phyloP scores from a whole-genome alignment of 805 yeast species.

The Cyberlindnera subsufficiens region DNA sequence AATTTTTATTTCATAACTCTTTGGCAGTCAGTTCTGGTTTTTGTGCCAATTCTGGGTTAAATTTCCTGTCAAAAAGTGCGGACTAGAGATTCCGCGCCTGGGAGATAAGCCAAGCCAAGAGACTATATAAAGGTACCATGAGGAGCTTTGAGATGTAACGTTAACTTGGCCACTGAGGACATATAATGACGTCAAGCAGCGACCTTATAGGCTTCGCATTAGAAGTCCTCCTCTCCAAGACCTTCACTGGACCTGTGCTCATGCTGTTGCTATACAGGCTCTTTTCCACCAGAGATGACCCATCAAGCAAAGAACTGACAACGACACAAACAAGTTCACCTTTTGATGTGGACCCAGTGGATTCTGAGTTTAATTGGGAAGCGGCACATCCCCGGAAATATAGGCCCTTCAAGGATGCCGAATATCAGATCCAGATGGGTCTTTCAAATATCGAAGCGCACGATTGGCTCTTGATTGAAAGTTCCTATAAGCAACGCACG shows the following conservation, averaged over 20 bases:
- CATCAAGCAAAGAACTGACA: neutral
- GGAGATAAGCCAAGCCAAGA: no score
- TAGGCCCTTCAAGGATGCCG: slow-evolving; percentile 49
- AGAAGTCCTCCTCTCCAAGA: neutral
- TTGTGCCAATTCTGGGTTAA: no score
- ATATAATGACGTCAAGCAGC: no score
- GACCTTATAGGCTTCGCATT: no score
- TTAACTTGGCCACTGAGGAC: no score
- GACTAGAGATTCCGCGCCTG: no score
- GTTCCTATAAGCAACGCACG: slow-evolving; percentile 42
- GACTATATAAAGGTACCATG: no score
- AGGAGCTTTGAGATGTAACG: no score
- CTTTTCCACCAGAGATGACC: neutral
- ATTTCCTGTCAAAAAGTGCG: no score
- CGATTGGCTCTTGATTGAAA: slow-evolving; percentile 56
- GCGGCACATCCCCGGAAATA: neutral
- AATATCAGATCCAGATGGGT: slow-evolving; percentile 56
- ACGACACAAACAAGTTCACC: neutral
- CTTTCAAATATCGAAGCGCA: slow-evolving; percentile 37
- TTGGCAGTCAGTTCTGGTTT: no score
- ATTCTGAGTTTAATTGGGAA: neutral
- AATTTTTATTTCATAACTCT: no score
- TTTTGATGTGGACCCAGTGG: neutral
- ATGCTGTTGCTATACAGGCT: neutral
- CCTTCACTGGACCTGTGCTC: neutral